phyloP scores from a whole-genome alignment of 75 land plant genomes.

The Cunninghamia lanceolata region DNA sequence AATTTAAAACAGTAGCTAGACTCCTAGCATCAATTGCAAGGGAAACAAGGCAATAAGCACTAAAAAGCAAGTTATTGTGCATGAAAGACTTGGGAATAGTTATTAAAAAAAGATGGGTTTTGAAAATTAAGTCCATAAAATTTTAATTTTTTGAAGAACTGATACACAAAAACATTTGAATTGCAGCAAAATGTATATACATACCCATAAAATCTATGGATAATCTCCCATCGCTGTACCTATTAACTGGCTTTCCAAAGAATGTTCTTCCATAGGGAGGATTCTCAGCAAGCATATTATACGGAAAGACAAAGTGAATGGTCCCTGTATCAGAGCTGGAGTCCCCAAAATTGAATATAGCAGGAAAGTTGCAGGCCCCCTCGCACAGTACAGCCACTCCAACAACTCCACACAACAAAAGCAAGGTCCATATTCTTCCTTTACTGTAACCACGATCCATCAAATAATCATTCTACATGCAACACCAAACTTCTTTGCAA shows the following conservation, averaged over 20 bases:
- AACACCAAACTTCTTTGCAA: background rate
- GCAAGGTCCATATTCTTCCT: background rate
- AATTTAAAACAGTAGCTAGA: background rate
- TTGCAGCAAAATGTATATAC: background rate
- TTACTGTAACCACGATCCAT: background rate
- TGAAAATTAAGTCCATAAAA: no score
- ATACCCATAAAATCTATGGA: constrained; percentile 37
- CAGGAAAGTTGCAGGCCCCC: constrained; percentile 15
- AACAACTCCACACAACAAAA: background rate
- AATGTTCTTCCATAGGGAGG: constrained; percentile 30
- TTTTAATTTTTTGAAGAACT: no score
- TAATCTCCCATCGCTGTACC: constrained; percentile 32
- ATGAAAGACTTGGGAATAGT: no score
- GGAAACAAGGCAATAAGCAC: no score
- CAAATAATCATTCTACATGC: no score
- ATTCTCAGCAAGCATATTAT: constrained; percentile 18
- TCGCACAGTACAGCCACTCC: background rate
- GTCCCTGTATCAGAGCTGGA: constrained; percentile 35
- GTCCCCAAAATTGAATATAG: constrained; percentile 37
- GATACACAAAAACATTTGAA: no score
- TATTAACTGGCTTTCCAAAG: constrained; percentile 23
- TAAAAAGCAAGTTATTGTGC: no score
- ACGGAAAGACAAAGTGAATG: constrained; percentile 22
- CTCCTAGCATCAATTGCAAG: no score
- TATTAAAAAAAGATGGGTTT: no score